phyloP scores from a whole-genome alignment of 75 land plant genomes.

The Chamaecyparis obtusa region DNA sequence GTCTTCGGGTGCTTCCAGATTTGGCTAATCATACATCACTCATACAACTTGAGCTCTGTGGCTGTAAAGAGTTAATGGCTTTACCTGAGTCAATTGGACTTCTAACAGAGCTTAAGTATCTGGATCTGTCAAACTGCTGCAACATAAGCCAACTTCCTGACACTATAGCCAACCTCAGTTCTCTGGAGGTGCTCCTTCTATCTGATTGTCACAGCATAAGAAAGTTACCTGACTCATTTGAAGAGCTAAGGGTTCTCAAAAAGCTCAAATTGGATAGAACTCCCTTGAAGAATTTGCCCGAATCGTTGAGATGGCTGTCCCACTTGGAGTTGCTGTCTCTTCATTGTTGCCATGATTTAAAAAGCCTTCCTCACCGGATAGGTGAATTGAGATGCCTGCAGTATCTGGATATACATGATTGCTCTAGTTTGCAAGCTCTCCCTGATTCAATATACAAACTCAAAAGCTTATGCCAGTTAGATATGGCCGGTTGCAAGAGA shows the following conservation, averaged over 20 bases:
- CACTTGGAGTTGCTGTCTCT: slow-evolving; percentile 3
- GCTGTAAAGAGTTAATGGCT: slow-evolving; percentile 12
- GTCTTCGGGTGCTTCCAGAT: background rate
- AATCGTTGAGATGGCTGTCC: slow-evolving; percentile 11
- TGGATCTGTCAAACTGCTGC: slow-evolving; percentile 25
- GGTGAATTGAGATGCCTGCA: slow-evolving; percentile 7
- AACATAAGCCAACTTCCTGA: slow-evolving; percentile 15
- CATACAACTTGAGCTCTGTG: slow-evolving; percentile 14
- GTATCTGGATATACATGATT: slow-evolving; percentile 6
- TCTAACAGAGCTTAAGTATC: slow-evolving; percentile 18
- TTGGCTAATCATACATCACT: slow-evolving; percentile 7
- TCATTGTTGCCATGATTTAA: slow-evolving; percentile 6
- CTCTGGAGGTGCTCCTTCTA: slow-evolving; percentile 17
- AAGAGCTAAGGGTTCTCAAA: slow-evolving; percentile 4
- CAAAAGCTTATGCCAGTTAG: background rate
- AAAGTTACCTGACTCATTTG: slow-evolving; percentile 15
- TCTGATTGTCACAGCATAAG: slow-evolving; percentile 10
- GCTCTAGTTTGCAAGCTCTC: background rate
- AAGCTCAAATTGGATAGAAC: slow-evolving; percentile 1
- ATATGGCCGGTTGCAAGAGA: slow-evolving; percentile 3
- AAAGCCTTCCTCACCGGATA: slow-evolving; percentile 1
- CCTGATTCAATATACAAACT: slow-evolving; percentile 8
- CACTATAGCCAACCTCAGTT: slow-evolving; percentile 7
- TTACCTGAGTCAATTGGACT: slow-evolving; percentile 22
- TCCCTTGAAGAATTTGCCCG: background rate